A percentile compares a stretch with the other conserved stretches of the same genome.
Conservation (phyloP, 2,329 filamentous ascomycete genomes). For the Colletotrichum chrysophilum region DNA sequence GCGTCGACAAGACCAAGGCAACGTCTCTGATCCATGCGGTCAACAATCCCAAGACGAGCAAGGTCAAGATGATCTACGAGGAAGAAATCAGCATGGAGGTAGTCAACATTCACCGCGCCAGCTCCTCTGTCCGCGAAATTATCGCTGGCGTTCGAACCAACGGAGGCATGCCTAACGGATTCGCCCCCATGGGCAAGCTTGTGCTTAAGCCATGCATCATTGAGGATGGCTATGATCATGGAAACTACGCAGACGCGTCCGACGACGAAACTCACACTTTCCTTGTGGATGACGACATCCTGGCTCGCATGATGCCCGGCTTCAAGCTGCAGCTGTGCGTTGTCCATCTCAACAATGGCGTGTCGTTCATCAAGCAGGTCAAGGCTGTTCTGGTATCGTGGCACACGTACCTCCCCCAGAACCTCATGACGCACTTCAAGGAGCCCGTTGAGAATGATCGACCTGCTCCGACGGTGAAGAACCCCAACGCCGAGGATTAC, state of each 20-base stretch:
- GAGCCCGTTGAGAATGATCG: constrained; percentile 52
- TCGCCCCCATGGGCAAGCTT: constrained; percentile 50
- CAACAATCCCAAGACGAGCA: constrained; percentile 25
- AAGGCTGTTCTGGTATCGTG: constrained; percentile 63
- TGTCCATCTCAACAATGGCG: constrained; percentile 63
- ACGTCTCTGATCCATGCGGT: neutral
- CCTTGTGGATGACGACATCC: constrained; percentile 68
- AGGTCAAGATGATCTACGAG: constrained; percentile 40
- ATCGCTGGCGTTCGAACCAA: constrained; percentile 43
- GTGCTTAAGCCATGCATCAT: constrained; percentile 49
- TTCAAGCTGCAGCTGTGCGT: constrained; percentile 65
- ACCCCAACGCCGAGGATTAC: constrained; percentile 26
- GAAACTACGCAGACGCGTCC: neutral
- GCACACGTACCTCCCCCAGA: constrained; percentile 70
- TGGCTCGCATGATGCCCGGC: constrained; percentile 63
- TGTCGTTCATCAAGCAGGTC: constrained; percentile 69
- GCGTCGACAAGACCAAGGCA: neutral
- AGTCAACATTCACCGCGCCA: constrained; percentile 51
- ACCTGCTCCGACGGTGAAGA: constrained; percentile 48
- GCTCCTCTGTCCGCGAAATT: constrained; percentile 41
- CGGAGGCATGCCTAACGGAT: constrained; percentile 31
- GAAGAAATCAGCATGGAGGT: constrained; percentile 68
- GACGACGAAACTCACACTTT: constrained; percentile 46
- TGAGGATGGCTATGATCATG: constrained; percentile 51
- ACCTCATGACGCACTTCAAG: constrained; percentile 72